Evolutionary conservation across 805 yeast species (phyloP).

Genomic region (Zygosaccharomyces bisporus): DNA sequence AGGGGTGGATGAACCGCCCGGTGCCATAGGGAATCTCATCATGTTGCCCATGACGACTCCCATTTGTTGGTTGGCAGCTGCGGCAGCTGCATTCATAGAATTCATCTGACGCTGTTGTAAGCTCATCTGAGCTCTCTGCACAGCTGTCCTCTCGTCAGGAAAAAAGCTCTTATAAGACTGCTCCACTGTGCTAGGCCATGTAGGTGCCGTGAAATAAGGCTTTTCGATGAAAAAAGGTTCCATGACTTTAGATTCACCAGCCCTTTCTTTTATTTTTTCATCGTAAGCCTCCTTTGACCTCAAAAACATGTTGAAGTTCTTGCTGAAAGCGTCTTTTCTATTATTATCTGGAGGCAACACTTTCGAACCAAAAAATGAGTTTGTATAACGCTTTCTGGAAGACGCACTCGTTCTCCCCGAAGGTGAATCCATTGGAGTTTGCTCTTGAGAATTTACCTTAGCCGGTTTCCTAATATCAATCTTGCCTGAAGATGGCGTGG

Average conservation of each 20-base stretch:
- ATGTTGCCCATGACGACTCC: conserved; percentile 29
- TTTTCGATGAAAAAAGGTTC: conserved; percentile 48
- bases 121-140: conserved; percentile 30
- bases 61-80: conserved; percentile 27
- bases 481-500: conserved; percentile 28
- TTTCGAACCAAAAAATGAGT: conserved; percentile 40
- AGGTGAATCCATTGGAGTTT: conserved; percentile 25
- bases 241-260: conserved; percentile 21
- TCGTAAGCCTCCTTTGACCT: conserved; percentile 40
- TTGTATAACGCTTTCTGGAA: conserved; percentile 28
- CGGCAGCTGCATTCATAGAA: conserved; percentile 24
- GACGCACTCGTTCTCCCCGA: conserved; percentile 18
- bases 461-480: conserved; percentile 21
- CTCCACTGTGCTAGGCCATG: conserved; percentile 63
- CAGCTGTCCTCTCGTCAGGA: conserved; percentile 39
- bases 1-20: conserved; percentile 24
- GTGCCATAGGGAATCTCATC: conserved; percentile 33
- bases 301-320: conserved; percentile 50
- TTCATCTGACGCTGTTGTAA: conserved; percentile 35
- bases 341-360: conserved; percentile 32
- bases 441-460: conserved; percentile 29
- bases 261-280: conserved; percentile 31
- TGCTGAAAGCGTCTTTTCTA: conserved; percentile 37
- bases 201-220: conserved; percentile 71
- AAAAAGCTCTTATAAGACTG: conserved; percentile 53